phyloP scores from a whole-genome alignment of 495 filamentous ascomycete species.

The Zalerion maritima region DNA sequence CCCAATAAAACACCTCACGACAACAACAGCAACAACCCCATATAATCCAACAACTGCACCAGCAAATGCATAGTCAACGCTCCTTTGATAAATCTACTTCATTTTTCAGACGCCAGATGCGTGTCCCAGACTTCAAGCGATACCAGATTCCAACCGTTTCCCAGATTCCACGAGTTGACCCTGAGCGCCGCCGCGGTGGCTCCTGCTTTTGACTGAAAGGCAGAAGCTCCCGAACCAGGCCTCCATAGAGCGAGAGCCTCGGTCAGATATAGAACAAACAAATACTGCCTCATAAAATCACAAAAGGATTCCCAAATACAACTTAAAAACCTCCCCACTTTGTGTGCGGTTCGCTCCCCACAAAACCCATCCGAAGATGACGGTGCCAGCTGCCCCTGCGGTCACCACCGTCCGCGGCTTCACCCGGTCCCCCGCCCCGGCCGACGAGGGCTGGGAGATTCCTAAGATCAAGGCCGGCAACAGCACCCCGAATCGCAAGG shows the following conservation, averaged over 20 bases:
- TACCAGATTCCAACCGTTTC: constrained; percentile 20
- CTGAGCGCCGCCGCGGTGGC: constrained; percentile 34
- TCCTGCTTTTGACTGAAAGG: constrained; percentile 25
- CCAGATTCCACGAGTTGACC: constrained; percentile 31
- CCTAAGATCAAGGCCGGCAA: too few relatives aligned
- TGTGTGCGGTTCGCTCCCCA: constrained; percentile 2
- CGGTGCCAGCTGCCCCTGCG: constrained; percentile 41
- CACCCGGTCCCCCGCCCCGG: constrained; percentile 57
- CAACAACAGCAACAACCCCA: too few relatives aligned
- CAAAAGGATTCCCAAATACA: too few relatives aligned
- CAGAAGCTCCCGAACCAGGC: too few relatives aligned
- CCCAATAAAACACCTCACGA: too few relatives aligned
- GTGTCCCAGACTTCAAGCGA: constrained; percentile 24
- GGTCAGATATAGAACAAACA: constrained; percentile 7
- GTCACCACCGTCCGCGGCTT: constrained; percentile 66
- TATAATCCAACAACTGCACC: too few relatives aligned
- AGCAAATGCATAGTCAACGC: constrained; percentile 33
- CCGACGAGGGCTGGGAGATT: constrained; percentile 57
- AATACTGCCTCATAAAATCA: constrained; percentile 3
- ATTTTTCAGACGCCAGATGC: constrained; percentile 35
- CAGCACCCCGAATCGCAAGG: constrained; percentile 13
- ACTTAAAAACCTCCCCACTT: too few relatives aligned
- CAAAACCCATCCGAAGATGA: constrained; percentile 10
- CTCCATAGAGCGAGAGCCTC: too few relatives aligned
- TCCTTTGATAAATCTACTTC: constrained; percentile 20